phyloP scores from a whole-genome alignment of 108 stramenopile genomes.

The Fragilaria crotonensis region DNA sequence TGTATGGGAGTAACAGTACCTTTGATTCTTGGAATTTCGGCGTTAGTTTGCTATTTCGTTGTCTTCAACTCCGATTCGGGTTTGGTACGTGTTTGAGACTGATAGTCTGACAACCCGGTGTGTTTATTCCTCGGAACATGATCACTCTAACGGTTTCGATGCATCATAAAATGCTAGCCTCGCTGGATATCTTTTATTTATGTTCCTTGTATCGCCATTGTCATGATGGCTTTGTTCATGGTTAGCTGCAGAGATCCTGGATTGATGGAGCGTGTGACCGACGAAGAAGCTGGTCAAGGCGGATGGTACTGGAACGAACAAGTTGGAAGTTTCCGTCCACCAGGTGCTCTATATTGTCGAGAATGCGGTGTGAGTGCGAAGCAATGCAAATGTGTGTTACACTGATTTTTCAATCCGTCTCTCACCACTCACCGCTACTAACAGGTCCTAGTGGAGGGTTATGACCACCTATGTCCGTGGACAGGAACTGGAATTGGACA shows the following conservation, averaged over 20 bases:
- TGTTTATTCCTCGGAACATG: background rate
- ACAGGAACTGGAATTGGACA: constrained; percentile 76
- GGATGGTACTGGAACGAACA: constrained; percentile 93
- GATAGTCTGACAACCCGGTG: background rate
- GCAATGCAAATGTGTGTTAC: background rate
- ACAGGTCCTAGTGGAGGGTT: constrained; percentile 62
- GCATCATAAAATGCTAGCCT: constrained; percentile 54
- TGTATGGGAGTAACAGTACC: constrained; percentile 80
- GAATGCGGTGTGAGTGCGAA: constrained; percentile 52
- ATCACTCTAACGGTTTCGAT: background rate
- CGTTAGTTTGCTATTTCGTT: constrained; percentile 57
- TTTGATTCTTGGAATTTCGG: constrained; percentile 57
- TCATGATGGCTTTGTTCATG: constrained; percentile 59
- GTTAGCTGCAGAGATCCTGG: constrained; percentile 86
- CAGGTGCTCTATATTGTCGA: constrained; percentile 82
- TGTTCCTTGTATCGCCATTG: constrained; percentile 53
- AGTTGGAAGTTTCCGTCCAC: constrained; percentile 83
- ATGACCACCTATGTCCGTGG: constrained; percentile 86
- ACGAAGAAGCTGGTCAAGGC: constrained; percentile 77
- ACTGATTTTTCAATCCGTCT: background rate
- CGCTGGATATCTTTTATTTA: constrained; percentile 72
- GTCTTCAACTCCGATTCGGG: constrained; percentile 52
- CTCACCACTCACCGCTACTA: background rate
- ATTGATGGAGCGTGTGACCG: constrained; percentile 70
- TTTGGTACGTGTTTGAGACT: constrained; percentile 39